Percentiles rank a stretch among this genome's conserved stretches.
phyloP scores from a whole-genome alignment of 2,329 filamentous ascomycete genomes.

The Fusarium sp. region DNA sequence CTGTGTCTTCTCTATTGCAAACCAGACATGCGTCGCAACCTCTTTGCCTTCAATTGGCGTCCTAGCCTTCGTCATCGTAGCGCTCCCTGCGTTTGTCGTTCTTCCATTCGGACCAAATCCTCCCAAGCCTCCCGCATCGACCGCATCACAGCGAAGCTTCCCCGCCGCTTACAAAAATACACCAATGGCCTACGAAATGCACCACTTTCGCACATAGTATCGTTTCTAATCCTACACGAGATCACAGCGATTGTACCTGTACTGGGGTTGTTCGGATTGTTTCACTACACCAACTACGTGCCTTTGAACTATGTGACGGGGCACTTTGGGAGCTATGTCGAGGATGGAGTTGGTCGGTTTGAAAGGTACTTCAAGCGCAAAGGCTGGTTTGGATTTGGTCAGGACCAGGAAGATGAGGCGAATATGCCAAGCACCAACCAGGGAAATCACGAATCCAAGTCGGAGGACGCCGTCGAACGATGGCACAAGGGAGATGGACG shows the following conservation, averaged over 20 bases:
- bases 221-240: slow-evolving; percentile 93
- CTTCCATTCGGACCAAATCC: slow-evolving; percentile 40
- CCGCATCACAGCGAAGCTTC: slow-evolving; percentile 67
- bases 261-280: slow-evolving; percentile 77
- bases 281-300: slow-evolving; percentile 84
- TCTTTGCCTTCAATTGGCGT: slow-evolving; percentile 37
- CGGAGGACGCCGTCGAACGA: slow-evolving; percentile 49
- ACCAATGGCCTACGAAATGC: slow-evolving; percentile 78
- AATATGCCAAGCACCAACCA: not conserved
- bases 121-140: slow-evolving; percentile 55
- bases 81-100: slow-evolving; percentile 10
- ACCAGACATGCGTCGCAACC: slow-evolving; percentile 44
- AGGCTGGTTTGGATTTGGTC: slow-evolving; percentile 79
- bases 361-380: slow-evolving; percentile 82
- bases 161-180: slow-evolving; percentile 76
- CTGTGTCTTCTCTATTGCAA: not conserved
- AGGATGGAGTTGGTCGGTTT: slow-evolving; percentile 78
- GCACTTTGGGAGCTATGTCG: slow-evolving; percentile 63
- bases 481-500: slow-evolving; percentile 57
- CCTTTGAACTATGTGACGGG: slow-evolving; percentile 67
- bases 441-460: slow-evolving; percentile 24
- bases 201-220: slow-evolving; percentile 83
- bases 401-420: slow-evolving; percentile 42
- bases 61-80: slow-evolving; percentile 28
- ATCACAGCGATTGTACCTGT: slow-evolving; percentile 88